A percentile compares a stretch with the other conserved stretches of the same genome.
These are phyloP conservation scores for Vickermania spadyakhi DNA, from an alignment of 208 protist genomes.

Conservation along the genomic window DNA sequence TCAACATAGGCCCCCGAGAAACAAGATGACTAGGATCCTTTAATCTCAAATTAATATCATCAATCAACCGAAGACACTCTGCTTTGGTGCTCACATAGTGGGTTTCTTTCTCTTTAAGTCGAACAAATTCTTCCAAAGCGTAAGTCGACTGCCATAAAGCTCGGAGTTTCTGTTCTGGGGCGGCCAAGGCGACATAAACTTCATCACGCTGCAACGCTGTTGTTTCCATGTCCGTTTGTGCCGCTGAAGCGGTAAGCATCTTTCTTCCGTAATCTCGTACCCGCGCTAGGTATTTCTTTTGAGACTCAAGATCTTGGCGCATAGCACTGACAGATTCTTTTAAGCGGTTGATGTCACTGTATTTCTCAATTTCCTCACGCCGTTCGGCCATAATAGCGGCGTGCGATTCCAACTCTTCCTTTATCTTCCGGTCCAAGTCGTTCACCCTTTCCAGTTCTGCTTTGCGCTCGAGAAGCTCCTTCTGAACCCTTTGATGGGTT, in stretches of 20 bases:
- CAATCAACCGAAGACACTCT: conserved; percentile 70
- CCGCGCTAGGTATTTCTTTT: conserved; percentile 46
- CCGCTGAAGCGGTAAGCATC: conserved; percentile 52
- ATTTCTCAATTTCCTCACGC: conserved; percentile 65
- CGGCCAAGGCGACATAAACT: conserved; percentile 37
- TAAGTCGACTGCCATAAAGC: conserved; percentile 83
- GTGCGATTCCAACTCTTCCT: conserved; percentile 72
- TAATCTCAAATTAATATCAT: conserved; percentile 75
- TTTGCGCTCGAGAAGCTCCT: conserved; percentile 85
- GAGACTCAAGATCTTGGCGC: conserved; percentile 45
- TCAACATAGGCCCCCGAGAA: conserved; percentile 12
- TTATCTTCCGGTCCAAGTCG: conserved; percentile 84
- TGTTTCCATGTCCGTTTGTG: conserved; percentile 34
- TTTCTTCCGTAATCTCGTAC: conserved; percentile 66
- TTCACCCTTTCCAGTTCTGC: conserved; percentile 83
- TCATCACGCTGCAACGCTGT: conserved; percentile 44
- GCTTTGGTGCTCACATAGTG: conserved; percentile 78
- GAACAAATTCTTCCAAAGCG: conserved; percentile 82
- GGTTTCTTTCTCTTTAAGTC: conserved; percentile 81
- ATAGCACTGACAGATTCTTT: not conserved
- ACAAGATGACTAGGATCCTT: conserved; percentile 42
- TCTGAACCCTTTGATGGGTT: conserved; percentile 81
- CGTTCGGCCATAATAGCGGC: conserved; percentile 73
- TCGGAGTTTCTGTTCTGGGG: conserved; percentile 81
- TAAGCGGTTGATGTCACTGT: conserved; percentile 66